phyloP scores from a whole-genome alignment of 192 early-diverging fungal species.

The Podila verticillata region DNA sequence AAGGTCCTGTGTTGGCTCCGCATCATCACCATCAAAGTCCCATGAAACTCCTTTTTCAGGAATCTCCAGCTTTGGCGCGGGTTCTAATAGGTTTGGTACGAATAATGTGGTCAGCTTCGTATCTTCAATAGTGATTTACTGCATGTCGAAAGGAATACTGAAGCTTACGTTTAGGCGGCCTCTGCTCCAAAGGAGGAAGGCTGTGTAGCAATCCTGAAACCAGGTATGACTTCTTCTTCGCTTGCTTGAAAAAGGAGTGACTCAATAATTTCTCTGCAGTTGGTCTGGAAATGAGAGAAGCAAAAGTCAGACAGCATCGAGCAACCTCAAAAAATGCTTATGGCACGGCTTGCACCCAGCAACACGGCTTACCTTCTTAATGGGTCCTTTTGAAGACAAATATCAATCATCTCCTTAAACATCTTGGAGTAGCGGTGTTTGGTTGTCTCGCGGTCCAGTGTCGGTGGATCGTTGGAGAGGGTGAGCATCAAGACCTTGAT shows the following conservation, averaged over 20 bases:
- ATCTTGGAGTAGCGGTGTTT: constrained; percentile 78
- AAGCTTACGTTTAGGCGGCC: constrained; percentile 61
- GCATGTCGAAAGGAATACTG: not conserved
- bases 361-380: constrained; percentile 43
- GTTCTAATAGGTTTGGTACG: not conserved
- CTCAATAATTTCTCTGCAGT: constrained; percentile 78
- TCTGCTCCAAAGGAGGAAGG: constrained; percentile 74
- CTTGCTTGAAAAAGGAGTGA: constrained; percentile 82
- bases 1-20: not conserved
- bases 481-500: constrained; percentile 92
- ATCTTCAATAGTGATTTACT: not conserved
- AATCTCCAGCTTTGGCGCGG: constrained; percentile 55
- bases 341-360: not conserved
- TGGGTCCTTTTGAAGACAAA: constrained; percentile 83
- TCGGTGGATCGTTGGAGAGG: constrained; percentile 86
- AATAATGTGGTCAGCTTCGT: not conserved
- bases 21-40: constrained; percentile 69
- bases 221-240: constrained; percentile 75
- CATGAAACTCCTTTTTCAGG: constrained; percentile 68
- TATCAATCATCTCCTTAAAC: constrained; percentile 90
- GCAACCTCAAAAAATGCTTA: not conserved
- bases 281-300: constrained; percentile 54
- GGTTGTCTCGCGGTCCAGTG: constrained; percentile 79
- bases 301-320: not conserved
- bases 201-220: constrained; percentile 63